These are phyloP conservation scores for Pseudonitzschia delicatissima DNA, from an alignment of 108 stramenopile genomes.

Conservation along the genomic window DNA sequence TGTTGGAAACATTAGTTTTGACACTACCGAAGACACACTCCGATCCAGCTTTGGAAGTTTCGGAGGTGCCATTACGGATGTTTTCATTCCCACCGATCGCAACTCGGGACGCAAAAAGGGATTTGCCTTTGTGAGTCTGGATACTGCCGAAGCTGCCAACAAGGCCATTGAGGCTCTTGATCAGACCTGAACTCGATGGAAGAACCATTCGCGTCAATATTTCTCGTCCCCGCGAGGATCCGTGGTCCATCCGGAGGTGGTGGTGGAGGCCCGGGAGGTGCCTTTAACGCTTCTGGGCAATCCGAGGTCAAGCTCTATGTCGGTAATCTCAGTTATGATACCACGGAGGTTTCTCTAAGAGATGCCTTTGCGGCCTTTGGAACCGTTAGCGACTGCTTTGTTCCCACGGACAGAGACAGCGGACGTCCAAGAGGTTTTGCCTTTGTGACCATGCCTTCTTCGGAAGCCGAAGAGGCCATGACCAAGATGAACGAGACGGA, in stretches of 20 bases:
- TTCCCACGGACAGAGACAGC: conserved; percentile 53
- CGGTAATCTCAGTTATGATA: conserved; percentile 53
- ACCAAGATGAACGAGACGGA: conserved; percentile 50
- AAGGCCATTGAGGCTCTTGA: conserved; percentile 50
- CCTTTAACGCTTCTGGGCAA: background rate
- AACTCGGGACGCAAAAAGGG: conserved; percentile 72
- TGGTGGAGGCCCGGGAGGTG: background rate
- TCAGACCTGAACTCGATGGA: conserved; percentile 59
- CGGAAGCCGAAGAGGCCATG: conserved; percentile 53
- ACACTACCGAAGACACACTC: conserved; percentile 37
- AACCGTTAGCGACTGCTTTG: conserved; percentile 40
- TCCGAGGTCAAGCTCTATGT: conserved; percentile 48
- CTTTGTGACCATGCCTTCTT: conserved; percentile 78
- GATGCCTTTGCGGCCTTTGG: conserved; percentile 36
- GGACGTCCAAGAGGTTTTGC: conserved; percentile 83
- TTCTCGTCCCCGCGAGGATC: background rate
- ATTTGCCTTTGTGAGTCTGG: conserved; percentile 88
- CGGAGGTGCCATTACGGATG: conserved; percentile 41
- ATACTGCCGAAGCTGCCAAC: conserved; percentile 47
- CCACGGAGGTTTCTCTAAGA: conserved; percentile 34
- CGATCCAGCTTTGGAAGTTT: conserved; percentile 26
- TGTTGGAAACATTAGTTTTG: conserved; percentile 60
- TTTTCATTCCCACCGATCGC: conserved; percentile 47
- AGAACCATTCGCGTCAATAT: conserved; percentile 51
- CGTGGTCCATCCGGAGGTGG: background rate